Base-by-base conservation (phyloP, 495 filamentous ascomycete genomes). In the Hypoxylon fragiforme region DNA sequence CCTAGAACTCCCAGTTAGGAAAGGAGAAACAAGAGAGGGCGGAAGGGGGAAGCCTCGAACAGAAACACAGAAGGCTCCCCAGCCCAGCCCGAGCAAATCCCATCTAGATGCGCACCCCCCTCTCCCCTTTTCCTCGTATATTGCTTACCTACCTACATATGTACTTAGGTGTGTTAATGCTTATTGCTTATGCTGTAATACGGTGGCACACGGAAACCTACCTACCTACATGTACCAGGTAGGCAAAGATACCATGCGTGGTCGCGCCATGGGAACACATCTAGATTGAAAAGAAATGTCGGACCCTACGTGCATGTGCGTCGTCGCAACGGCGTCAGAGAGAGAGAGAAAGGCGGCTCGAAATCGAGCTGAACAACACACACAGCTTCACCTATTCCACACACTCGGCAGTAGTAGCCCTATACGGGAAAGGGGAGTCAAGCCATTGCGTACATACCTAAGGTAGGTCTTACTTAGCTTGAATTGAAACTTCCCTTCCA, bases 111-210 rank as follows among this genome's bases (percentile, higher is more conserved):
- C 24, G 24, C 24, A 34, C 7, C 31, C 31, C 31, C 31, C n/a
- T 34, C n/a, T 34, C 30, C 20, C 31, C 31, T 34, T 34, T 34
- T 34, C 30, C 20, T 47, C 51, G 43, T 55, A 55, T 56, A 55
- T 38, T n/a, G 44, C 51, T 48, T 47, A 40, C n/a, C 14, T 46
- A 30, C 31, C n/a, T n/a, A n/a, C n/a, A n/a, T n/a, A n/a, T n/a
- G n/a, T n/a, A n/a, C n/a, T n/a, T n/a, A n/a, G n/a, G n/a, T n/a
- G n/a, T n/a, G n/a, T n/a, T n/a, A n/a, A n/a, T n/a, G n/a, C n/a
- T n/a, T n/a, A n/a, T n/a, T n/a, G n/a, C n/a, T n/a, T n/a, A 41
- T 50, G 47, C 13, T 14, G 53, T 56, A 49, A 31, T 31, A 56
- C 53, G 14, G 44, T 45, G 24, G 15, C 36, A 42, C 36, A 42